Evolutionary conservation across 176 grass and related monocot species (phyloP).

Genomic region (Juncus effusus): DNA sequence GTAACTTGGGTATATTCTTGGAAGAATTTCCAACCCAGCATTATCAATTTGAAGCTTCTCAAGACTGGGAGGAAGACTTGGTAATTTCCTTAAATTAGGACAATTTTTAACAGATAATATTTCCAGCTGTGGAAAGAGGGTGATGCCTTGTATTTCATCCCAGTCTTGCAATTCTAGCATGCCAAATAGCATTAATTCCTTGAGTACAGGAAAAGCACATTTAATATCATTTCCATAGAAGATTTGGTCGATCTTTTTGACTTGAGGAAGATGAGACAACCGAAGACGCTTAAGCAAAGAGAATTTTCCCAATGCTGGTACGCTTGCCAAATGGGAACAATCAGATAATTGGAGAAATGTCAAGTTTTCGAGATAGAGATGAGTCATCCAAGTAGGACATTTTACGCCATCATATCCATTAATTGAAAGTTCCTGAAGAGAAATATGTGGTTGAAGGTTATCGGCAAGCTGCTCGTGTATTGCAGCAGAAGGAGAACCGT

Average conservation of each 20-base stretch:
- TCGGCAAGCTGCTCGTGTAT: not conserved
- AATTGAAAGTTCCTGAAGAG: conserved; percentile 1
- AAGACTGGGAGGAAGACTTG: not conserved
- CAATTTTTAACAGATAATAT: not conserved
- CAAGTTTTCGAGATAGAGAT: not conserved
- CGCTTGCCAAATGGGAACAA: not conserved
- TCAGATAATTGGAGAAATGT: not conserved
- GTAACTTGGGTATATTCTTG: too few species aligned
- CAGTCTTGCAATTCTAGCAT: conserved; percentile 1
- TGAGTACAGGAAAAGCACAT: not conserved
- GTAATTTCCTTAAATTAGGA: not conserved
- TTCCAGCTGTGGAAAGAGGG: not conserved
- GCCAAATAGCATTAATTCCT: not conserved
- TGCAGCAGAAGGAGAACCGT: not conserved
- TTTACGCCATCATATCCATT: not conserved
- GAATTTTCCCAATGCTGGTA: conserved; percentile 6
- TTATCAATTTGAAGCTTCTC: too few species aligned
- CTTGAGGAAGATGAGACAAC: not conserved
- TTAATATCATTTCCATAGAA: conserved; percentile 5
- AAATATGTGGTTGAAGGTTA: conserved; percentile 6
- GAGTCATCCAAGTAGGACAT: conserved; percentile 6
- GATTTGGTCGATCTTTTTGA: not conserved
- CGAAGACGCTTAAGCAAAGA: conserved; percentile 9
- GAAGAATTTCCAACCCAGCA: too few species aligned
- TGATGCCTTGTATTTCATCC: conserved; percentile 3